phyloP scores from a whole-genome alignment of 768 basidiomycete species.

The Tephrocybe sp. region DNA sequence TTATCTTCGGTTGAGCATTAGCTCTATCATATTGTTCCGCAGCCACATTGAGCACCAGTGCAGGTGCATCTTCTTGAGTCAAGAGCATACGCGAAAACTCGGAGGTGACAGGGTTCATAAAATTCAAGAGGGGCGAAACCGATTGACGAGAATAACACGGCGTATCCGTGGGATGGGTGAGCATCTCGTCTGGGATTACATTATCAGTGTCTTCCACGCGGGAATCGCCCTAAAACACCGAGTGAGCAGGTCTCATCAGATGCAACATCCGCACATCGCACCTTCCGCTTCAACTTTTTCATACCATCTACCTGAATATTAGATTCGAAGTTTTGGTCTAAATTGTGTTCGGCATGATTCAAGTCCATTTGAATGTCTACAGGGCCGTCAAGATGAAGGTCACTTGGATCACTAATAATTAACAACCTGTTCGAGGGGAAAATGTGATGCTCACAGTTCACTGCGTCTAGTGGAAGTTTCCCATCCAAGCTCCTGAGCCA shows the following conservation, averaged over 20 bases:
- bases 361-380: conserved; percentile 23
- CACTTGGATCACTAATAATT: neutral
- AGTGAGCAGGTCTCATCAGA: neutral
- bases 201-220: conserved; percentile 17
- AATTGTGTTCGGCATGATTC: conserved; percentile 20
- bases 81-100: conserved; percentile 40
- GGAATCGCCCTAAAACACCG: neutral
- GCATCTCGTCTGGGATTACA: neutral
- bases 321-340: neutral
- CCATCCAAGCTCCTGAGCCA: conserved; percentile 78
- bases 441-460: conserved; percentile 12
- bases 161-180: no score
- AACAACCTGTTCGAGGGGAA: neutral
- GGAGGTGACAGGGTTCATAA: conserved; percentile 31
- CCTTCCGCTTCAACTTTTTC: conserved; percentile 14
- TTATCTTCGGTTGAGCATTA: conserved; percentile 22
- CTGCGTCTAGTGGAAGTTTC: conserved; percentile 32
- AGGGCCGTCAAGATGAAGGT: neutral
- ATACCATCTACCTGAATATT: no score
- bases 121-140: no score
- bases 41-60: conserved; percentile 28
- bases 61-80: conserved; percentile 35
- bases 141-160: no score
- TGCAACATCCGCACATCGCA: neutral
- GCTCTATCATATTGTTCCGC: conserved; percentile 19